These are phyloP conservation scores for Hawksworthiomyces lignivorus DNA, from an alignment of 2,329 filamentous ascomycete genomes.

Conservation along the genomic window DNA sequence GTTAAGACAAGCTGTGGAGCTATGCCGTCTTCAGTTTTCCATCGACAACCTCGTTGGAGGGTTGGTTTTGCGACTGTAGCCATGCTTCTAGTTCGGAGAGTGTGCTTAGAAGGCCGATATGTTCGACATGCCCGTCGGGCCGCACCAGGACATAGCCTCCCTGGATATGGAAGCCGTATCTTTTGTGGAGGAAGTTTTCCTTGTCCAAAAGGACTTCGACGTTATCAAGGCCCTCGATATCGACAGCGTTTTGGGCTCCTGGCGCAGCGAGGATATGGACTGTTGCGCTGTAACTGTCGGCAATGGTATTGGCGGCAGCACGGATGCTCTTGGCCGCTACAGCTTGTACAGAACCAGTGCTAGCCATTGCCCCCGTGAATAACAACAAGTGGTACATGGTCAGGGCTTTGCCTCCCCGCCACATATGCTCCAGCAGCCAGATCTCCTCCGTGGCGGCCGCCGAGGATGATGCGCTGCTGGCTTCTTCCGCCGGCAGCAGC, in stretches of 20 bases:
- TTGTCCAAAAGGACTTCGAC: conserved; percentile 12
- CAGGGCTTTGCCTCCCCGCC: conserved; percentile 9
- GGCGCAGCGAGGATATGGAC: conserved; percentile 6
- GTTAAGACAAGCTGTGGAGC: too few relatives aligned
- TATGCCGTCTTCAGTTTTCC: too few relatives aligned
- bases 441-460: neutral
- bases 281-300: neutral
- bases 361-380: conserved; percentile 1
- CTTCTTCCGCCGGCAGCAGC: conserved; percentile 11
- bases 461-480: too few relatives aligned
- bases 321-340: neutral
- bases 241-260: neutral
- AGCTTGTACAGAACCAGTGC: neutral
- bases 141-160: conserved; percentile 23
- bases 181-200: conserved; percentile 20
- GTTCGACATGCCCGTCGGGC: conserved; percentile 25
- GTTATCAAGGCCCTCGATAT: conserved; percentile 5
- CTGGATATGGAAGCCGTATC: conserved; percentile 21
- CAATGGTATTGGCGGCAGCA: conserved; percentile 10
- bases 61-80: neutral
- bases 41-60: too few relatives aligned
- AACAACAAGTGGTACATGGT: conserved; percentile 9
- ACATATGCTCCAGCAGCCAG: conserved; percentile 4
- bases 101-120: conserved; percentile 21
- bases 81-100: conserved; percentile 18